phyloP scores from a whole-genome alignment of 306 rosid genomes.

The Malus sieversii region DNA sequence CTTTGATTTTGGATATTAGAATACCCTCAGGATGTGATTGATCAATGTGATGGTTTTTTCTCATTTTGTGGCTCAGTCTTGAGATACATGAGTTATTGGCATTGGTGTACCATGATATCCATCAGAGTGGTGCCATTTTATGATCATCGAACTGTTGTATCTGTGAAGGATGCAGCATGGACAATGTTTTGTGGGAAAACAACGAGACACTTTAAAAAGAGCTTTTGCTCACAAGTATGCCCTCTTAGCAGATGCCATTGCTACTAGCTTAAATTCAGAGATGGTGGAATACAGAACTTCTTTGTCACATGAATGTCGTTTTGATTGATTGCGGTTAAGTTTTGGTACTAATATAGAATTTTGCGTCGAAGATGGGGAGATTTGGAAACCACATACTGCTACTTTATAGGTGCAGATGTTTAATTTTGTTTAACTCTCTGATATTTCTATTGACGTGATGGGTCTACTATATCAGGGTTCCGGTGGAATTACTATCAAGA shows the following conservation, averaged over 20 bases:
- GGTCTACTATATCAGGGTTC: conserved; percentile 40
- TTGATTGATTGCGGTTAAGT: neutral
- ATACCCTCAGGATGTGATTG: no score
- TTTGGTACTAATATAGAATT: no score
- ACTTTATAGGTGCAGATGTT: neutral
- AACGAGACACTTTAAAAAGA: no score
- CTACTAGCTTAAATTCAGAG: no score
- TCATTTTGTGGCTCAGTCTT: conserved; percentile 43
- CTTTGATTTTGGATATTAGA: conserved; percentile 1
- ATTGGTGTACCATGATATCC: conserved; percentile 91
- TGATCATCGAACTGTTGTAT: conserved; percentile 82
- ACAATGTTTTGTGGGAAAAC: conserved; percentile 14
- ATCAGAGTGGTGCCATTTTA: conserved; percentile 94
- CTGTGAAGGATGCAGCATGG: conserved; percentile 81
- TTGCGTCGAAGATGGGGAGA: neutral
- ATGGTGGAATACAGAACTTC: neutral
- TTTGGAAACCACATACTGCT: neutral
- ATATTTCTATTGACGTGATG: neutral
- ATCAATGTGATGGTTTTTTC: neutral
- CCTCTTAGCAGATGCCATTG: neutral
- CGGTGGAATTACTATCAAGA: conserved; percentile 73
- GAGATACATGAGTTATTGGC: conserved; percentile 94
- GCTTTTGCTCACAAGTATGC: no score
- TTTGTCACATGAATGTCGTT: neutral
- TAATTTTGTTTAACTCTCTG: neutral